phyloP scores from a whole-genome alignment of 805 yeast species.

The Alloascoidea hylecoeti region DNA sequence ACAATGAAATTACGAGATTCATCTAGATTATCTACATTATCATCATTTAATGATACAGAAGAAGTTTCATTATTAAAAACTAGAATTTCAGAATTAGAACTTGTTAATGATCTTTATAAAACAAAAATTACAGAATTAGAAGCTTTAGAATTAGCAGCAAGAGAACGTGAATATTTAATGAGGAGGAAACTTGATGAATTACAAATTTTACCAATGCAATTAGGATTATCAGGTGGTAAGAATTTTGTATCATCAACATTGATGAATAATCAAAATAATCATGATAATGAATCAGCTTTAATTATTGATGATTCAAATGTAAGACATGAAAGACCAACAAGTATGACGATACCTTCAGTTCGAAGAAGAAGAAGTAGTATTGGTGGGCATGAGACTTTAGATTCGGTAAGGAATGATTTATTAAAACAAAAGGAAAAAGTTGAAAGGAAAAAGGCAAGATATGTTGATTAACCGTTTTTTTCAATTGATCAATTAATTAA shows the following conservation, averaged over 20 bases:
- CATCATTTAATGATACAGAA: not conserved
- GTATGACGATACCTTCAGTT: not conserved
- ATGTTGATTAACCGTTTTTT: too few species aligned
- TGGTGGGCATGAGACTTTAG: slow-evolving; percentile 1
- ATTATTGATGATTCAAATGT: too few species aligned
- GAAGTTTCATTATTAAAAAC: slow-evolving; percentile 38
- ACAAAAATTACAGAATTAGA: slow-evolving; percentile 77
- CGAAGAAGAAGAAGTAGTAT: not conserved
- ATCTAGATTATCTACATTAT: not conserved
- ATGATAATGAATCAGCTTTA: too few species aligned
- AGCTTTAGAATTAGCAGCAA: slow-evolving; percentile 19
- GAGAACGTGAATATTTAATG: slow-evolving; percentile 8
- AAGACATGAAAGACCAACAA: not conserved
- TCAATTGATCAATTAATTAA: too few species aligned
- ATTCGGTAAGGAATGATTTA: not conserved
- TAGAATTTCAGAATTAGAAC: slow-evolving; percentile 74
- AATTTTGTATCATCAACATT: not conserved
- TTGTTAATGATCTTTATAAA: slow-evolving; percentile 79
- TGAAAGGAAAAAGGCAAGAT: not conserved
- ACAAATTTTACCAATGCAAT: not conserved
- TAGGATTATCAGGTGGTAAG: too few species aligned
- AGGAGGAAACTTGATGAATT: not conserved
- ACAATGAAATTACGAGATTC: too few species aligned
- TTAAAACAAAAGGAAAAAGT: not conserved
- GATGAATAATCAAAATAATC: not conserved